Base-by-base conservation (phyloP, 148 eudicot genomes). In the Tetragonia tetragonoides region DNA sequence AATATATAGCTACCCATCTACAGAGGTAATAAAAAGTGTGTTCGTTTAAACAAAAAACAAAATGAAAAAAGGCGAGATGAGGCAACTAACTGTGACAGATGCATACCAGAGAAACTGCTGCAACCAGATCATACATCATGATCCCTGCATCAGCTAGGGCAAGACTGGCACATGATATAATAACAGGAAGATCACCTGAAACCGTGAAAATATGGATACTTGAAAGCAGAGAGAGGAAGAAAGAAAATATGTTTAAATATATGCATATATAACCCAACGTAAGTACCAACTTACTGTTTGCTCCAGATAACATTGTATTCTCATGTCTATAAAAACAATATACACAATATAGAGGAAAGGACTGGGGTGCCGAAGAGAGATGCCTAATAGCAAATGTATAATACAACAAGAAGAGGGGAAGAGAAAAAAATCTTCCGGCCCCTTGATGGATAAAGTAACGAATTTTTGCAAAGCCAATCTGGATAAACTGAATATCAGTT, bases 121-220 rank as follows among this genome's bases (percentile, higher is more conserved):
- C 85, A 83, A 95, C 90, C 81, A 95, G 84, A 84, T 95, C 99
- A 88, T 93, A 93, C 88, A 95, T 80, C 94, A 90, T 83, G 70
- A 95, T 95, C 83, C 99, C 99, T 17, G 99, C 97, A 91, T 95
- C 97, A 54, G 97, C 97, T 68, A 95, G 82, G 81, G 99, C 99
- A 80, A 95, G 97, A 83, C 97, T 95, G 46, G 99, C 97, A 84
- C 97, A 93, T 60, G 99, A 90, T 85, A 91, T 90, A 79, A 95
- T 88, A 74, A 95, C 94, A 41, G 99, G 97, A 70, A 95, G 97
- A 87, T 93, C 99, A 78, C 99, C 99, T 95, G 86, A 77, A 78
- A 74, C 66, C 71, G 80, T 40, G 74, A 39, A 37, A 51, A 66
- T 10, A 60, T 72, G 72, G 23, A 39, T 18, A 68, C 38, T 47